Evolutionary conservation across 1,284 basidiomycete species (phyloP), one percentile per base, ranked within the genome.

Genomic region (Phlebopus sp.): DNA sequence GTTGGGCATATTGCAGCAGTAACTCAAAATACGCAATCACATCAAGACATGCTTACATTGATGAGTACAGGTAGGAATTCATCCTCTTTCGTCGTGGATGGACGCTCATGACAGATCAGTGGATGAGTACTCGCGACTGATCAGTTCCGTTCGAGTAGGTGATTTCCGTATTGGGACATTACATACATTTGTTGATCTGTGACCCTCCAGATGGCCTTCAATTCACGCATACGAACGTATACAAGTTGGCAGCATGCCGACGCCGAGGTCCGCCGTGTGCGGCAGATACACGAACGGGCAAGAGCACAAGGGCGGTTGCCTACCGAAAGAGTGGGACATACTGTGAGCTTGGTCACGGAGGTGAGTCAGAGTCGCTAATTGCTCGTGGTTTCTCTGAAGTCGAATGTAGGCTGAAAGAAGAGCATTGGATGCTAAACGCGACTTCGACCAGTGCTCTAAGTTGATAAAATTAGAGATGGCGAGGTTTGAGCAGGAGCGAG

Each of bases 61-160:
- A 76, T 93, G 76, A 82, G 82, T 35, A 90, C 86, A 47, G 84
- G 84, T 84, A 52, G 25, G 38, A 13, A 50, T n/a, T 37, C 21
- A 29, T 51, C 10, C 17, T 44, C 17, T 9, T 36, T 19, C 47
- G 35, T 45, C 19, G 50, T 48, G 23, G 32, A 50, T 15, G 32
- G 46, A n/a, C 41, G 18, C 42, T 50, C 51, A 57, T 67, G 10
- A 19, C 18, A 29, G 23, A 18, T 45, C 41, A 77, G 88, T 83
- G 37, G 93, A 98, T 62, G 95, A 97, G 69, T 98, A 98, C 65
- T 84, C 93, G 23, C 79, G 96, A 37, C 76, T 97, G 42, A 93
- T 97, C 51, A 86, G 84, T 51, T 92, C 89, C 50, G 93, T 97
- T 43, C 78, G 93, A 57, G 90, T 92, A 60, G 51, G 86, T 44